These are phyloP conservation scores for Metschnikowia cubensis DNA, from an alignment of 805 yeast species.

Conservation along the genomic window DNA sequence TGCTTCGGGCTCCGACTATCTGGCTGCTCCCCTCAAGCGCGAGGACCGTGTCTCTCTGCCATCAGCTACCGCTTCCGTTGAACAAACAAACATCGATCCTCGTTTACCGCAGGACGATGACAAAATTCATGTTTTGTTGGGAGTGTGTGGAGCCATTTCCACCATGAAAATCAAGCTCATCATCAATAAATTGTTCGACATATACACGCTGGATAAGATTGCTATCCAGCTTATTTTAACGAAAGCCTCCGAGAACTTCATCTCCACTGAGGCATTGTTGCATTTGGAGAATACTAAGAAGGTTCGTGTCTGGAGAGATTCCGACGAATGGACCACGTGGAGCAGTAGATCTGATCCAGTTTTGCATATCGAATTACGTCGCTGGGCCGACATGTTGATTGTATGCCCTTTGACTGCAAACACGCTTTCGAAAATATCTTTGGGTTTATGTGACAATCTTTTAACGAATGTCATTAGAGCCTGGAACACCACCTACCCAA, in stretches of 20 bases:
- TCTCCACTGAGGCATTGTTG: constrained; percentile 42
- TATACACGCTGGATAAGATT: constrained; percentile 47
- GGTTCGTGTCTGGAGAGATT: constrained; percentile 53
- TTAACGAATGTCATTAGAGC: constrained; percentile 88
- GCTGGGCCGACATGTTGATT: constrained; percentile 93
- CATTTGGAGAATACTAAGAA: constrained; percentile 37
- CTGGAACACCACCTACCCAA: constrained; percentile 91
- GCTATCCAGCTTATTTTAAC: constrained; percentile 54
- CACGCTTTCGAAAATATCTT: constrained; percentile 80
- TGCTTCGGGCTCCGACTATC: constrained; percentile 25
- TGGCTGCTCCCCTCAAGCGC: constrained; percentile 11
- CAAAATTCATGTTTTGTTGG: constrained; percentile 51
- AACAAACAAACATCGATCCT: constrained; percentile 56
- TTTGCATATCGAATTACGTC: constrained; percentile 85
- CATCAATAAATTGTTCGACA: constrained; percentile 48
- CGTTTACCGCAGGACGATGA: constrained; percentile 60
- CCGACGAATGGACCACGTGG: constrained; percentile 72
- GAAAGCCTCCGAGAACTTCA: constrained; percentile 49
- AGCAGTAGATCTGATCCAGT: constrained; percentile 82
- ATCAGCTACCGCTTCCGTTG: constrained; percentile 14
- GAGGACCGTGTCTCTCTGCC: constrained; percentile 19
- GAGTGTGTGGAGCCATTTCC: constrained; percentile 56
- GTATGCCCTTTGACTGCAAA: constrained; percentile 96
- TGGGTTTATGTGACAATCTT: constrained; percentile 90
- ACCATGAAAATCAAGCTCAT: constrained; percentile 50